A percentile compares a stretch with the other conserved stretches of the same genome.
Conservation (phyloP, 169 alveolate genomes). For the Cystoisospora suis region DNA sequence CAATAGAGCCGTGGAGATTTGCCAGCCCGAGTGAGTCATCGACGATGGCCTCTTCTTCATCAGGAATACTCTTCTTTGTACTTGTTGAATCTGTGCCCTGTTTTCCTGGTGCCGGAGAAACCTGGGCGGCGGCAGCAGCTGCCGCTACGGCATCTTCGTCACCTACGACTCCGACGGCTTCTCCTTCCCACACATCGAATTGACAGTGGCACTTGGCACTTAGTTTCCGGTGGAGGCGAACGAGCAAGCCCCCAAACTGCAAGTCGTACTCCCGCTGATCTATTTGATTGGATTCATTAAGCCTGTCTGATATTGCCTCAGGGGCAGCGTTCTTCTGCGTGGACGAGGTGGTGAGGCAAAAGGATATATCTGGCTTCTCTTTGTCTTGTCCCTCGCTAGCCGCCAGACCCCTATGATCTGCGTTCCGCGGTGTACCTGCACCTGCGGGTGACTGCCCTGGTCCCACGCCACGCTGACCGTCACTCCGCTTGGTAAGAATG, state of each 20-base stretch:
- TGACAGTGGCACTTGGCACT: conserved; percentile 67
- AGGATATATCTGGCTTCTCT: too few species aligned
- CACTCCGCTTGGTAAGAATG: too few species aligned
- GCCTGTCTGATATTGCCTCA: too few species aligned
- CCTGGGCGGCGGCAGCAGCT: conserved; percentile 36
- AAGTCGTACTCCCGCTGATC: conserved; percentile 45
- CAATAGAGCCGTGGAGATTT: conserved; percentile 22
- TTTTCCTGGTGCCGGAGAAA: not conserved
- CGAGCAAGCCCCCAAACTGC: conserved; percentile 52
- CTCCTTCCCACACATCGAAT: conserved; percentile 70
- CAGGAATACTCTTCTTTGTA: not conserved
- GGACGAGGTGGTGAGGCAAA: too few species aligned
- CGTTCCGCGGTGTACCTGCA: too few species aligned
- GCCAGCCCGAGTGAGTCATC: not conserved
- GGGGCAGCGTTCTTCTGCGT: too few species aligned
- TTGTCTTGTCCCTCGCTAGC: too few species aligned
- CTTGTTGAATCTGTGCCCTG: not conserved
- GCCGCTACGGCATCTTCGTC: not conserved
- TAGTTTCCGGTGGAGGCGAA: conserved; percentile 45
- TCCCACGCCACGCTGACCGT: too few species aligned
- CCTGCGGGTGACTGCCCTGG: too few species aligned
- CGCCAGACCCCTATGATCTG: too few species aligned
- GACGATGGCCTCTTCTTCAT: conserved; percentile 26
- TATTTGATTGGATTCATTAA: too few species aligned
- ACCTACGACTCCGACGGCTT: conserved; percentile 51